Evolutionary conservation across 805 yeast species (phyloP).

Genomic region (Komagataella pseudopastoris): DNA sequence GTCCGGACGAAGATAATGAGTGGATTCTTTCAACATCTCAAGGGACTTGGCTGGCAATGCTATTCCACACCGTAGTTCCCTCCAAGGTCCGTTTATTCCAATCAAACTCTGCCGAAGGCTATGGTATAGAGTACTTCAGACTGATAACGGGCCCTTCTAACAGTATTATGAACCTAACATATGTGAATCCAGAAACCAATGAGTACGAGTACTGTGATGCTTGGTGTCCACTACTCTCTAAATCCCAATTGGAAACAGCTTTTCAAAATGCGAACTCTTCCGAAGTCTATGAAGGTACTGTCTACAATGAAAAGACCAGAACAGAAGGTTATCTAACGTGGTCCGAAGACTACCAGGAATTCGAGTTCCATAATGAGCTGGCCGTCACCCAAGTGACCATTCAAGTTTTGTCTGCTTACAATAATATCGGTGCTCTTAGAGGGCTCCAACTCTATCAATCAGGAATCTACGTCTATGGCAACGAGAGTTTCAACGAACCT

Average conservation of each 20-base stretch:
- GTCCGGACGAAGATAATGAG: slow-evolving; percentile 36
- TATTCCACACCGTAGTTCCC: slow-evolving; percentile 48
- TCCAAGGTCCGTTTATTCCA: slow-evolving; percentile 64
- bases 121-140: slow-evolving; percentile 51
- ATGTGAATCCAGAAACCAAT: slow-evolving; percentile 61
- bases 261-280: slow-evolving; percentile 14
- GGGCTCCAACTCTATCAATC: slow-evolving; percentile 64
- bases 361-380: slow-evolving; percentile 61
- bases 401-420: slow-evolving; percentile 55
- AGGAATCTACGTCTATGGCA: slow-evolving; percentile 55
- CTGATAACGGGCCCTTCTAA: slow-evolving; percentile 64
- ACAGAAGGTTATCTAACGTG: slow-evolving; percentile 15
- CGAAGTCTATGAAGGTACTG: slow-evolving; percentile 6
- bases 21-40: slow-evolving; percentile 44
- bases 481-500: slow-evolving; percentile 56
- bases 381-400: slow-evolving; percentile 49
- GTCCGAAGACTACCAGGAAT: slow-evolving; percentile 56
- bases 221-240: slow-evolving; percentile 61
- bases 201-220: slow-evolving; percentile 64
- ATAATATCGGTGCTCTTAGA: slow-evolving; percentile 49
- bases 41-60: slow-evolving; percentile 53
- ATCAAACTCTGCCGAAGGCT: slow-evolving; percentile 25
- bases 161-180: slow-evolving; percentile 87
- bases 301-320: slow-evolving; percentile 5
- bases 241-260: slow-evolving; percentile 18